Percentiles rank a stretch among this genome's conserved stretches.
Evolutionary conservation across 352 stramenopile species (phyloP).

Genomic region (Phytophthora palmivora): DNA sequence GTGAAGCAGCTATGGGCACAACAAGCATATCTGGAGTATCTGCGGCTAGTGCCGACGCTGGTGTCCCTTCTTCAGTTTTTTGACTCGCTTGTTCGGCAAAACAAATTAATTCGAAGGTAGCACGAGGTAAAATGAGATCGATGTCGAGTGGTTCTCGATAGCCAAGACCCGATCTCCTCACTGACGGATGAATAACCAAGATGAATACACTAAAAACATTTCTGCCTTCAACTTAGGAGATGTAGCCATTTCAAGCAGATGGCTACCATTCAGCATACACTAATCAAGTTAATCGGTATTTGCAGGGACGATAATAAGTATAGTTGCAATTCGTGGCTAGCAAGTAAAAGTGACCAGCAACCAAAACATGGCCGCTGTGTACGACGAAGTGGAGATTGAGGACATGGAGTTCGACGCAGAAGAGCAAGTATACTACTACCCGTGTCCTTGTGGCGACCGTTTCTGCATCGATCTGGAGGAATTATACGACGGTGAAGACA

Average conservation of each 20-base stretch:
- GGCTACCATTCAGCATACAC: slow-evolving; percentile 13
- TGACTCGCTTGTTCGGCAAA: slow-evolving; percentile 67
- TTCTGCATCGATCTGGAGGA: slow-evolving; percentile 91
- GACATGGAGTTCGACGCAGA: slow-evolving; percentile 97
- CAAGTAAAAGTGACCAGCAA: slow-evolving; percentile 5
- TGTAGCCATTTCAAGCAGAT: slow-evolving; percentile 20
- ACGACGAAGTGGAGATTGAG: slow-evolving; percentile 99
- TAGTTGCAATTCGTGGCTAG: slow-evolving; percentile 24
- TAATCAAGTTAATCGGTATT: slow-evolving; percentile 21
- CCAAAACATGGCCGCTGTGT: slow-evolving; percentile 89
- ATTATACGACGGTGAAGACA: slow-evolving; percentile 96
- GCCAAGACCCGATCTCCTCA: background rate
- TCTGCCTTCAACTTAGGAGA: background rate
- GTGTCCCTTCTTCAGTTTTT: slow-evolving; percentile 44
- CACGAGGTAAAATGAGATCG: background rate
- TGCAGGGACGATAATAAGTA: slow-evolving; percentile 8
- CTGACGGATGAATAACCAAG: slow-evolving; percentile 19
- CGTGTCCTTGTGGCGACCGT: slow-evolving; percentile 97
- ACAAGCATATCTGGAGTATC: slow-evolving; percentile 3
- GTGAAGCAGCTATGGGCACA: slow-evolving; percentile 28
- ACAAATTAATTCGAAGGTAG: slow-evolving; percentile 28
- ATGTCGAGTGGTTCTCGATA: background rate
- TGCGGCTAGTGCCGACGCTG: slow-evolving; percentile 14
- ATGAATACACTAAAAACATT: slow-evolving; percentile 19
- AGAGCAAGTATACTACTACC: slow-evolving; percentile 96